phyloP scores from a whole-genome alignment of 1,139 yeast species.

The Groenewaldozyma sp. region DNA sequence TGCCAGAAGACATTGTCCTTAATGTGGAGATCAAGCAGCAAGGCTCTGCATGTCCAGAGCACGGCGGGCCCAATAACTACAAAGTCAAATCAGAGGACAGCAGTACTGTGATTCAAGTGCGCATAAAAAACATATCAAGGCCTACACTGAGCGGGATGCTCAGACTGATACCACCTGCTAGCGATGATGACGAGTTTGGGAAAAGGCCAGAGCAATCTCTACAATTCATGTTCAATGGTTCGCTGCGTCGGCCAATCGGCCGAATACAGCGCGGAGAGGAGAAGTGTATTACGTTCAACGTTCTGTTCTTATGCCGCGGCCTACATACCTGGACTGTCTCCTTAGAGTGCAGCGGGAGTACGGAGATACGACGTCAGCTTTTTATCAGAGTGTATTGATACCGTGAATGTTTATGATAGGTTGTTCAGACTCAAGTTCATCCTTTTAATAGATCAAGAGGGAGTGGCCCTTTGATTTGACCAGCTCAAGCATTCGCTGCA shows the following conservation, averaged over 20 bases:
- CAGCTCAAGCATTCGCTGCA: slow-evolving; percentile 41
- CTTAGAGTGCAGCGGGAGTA: slow-evolving; percentile 38
- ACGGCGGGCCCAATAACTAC: slow-evolving; percentile 9
- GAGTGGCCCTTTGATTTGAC: neutral
- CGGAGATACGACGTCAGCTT: too few relatives aligned
- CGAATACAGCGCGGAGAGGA: slow-evolving; percentile 38
- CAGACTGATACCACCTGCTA: slow-evolving; percentile 47
- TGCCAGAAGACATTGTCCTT: slow-evolving; percentile 38
- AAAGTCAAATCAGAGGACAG: slow-evolving; percentile 18
- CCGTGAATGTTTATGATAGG: too few relatives aligned
- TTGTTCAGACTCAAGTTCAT: too few relatives aligned
- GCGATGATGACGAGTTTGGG: slow-evolving; percentile 18
- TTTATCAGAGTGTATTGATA: too few relatives aligned
- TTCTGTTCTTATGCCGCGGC: slow-evolving; percentile 58
- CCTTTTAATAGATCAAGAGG: too few relatives aligned
- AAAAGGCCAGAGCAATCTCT: slow-evolving; percentile 13
- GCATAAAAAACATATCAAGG: slow-evolving; percentile 20
- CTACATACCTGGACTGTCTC: slow-evolving; percentile 73
- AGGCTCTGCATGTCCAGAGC: slow-evolving; percentile 8
- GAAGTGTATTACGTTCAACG: slow-evolving; percentile 39
- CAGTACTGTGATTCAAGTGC: slow-evolving; percentile 16
- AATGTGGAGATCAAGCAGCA: slow-evolving; percentile 19
- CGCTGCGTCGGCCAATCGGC: slow-evolving; percentile 45
- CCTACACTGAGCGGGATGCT: slow-evolving; percentile 44
- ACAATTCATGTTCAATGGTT: slow-evolving; percentile 44